Evolutionary conservation across 2,329 filamentous ascomycete genomes (phyloP).

Genomic region (Ceratocystis diversiconidia): DNA sequence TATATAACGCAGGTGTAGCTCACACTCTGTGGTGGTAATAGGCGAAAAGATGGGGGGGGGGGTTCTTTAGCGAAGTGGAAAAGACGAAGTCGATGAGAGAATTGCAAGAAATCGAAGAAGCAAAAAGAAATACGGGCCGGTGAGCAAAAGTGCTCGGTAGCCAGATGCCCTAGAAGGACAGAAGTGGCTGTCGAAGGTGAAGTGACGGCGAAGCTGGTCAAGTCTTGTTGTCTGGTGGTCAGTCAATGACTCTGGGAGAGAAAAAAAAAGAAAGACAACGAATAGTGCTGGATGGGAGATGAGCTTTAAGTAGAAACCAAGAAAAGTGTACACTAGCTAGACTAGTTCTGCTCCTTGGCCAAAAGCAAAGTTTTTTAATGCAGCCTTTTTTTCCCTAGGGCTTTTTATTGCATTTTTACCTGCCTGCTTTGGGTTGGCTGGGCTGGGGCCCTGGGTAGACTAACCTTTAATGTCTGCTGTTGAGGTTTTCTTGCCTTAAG

Average conservation of each 20-base stretch:
- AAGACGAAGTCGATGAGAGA: conserved; percentile 8
- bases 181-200: conserved; percentile 15
- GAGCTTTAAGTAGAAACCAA: conserved; percentile 9
- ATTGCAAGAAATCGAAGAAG: conserved; percentile 15
- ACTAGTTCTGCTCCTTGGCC: neutral
- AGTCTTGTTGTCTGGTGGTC: conserved; percentile 7
- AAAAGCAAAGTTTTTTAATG: conserved; percentile 11
- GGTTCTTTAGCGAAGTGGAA: conserved; percentile 7
- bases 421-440: conserved; percentile 2
- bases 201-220: conserved; percentile 14
- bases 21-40: neutral
- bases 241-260: conserved; percentile 14
- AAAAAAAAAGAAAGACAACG: conserved; percentile 6
- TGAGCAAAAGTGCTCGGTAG: conserved; percentile 19
- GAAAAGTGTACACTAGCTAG: conserved; percentile 5
- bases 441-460: neutral
- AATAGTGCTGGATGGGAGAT: conserved; percentile 6
- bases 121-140: conserved; percentile 17
- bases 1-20: conserved; percentile 14
- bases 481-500: neutral
- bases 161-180: conserved; percentile 18
- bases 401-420: neutral
- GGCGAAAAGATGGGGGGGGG: neutral
- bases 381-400: neutral
- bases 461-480: neutral